A percentile compares a stretch with the other conserved stretches of the same genome.
Evolutionary conservation across 2,329 filamentous ascomycete species (phyloP).

Genomic region (Aspergillus nomiae): DNA sequence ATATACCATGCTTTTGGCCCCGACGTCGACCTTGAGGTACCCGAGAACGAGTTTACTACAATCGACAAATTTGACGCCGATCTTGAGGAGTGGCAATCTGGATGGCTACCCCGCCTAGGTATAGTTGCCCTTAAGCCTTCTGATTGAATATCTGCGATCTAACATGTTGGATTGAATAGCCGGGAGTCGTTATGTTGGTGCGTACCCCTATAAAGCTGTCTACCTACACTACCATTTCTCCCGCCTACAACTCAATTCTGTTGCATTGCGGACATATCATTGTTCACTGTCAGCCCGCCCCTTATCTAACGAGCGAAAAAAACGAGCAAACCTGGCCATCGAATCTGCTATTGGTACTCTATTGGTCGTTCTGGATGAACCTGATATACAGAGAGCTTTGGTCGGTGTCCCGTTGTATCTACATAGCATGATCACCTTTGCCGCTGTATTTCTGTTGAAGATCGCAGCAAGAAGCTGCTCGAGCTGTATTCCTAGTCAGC

Average conservation of each 20-base stretch:
- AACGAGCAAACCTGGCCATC: constrained; percentile 48
- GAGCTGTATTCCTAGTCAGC: constrained; percentile 33
- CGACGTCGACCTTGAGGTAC: constrained; percentile 45
- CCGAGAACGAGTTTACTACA: constrained; percentile 41
- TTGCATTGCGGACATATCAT: constrained; percentile 51
- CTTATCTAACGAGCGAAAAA: constrained; percentile 49
- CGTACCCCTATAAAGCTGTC: constrained; percentile 54
- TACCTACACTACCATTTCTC: constrained; percentile 55
- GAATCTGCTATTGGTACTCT: constrained; percentile 46
- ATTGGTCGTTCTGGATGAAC: constrained; percentile 45
- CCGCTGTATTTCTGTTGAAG: constrained; percentile 49
- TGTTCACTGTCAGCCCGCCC: constrained; percentile 37
- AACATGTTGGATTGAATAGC: constrained; percentile 28
- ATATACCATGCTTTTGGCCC: constrained; percentile 48
- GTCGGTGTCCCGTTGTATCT: constrained; percentile 49
- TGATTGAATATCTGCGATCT: background rate
- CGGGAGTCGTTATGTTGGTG: constrained; percentile 49
- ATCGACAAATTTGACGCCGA: constrained; percentile 45
- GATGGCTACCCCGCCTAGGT: constrained; percentile 41
- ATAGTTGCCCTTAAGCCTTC: background rate
- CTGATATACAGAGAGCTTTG: constrained; percentile 45
- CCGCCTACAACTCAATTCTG: constrained; percentile 53
- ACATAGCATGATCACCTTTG: constrained; percentile 52
- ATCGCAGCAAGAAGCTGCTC: constrained; percentile 45
- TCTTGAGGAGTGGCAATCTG: constrained; percentile 40